Conservation (phyloP, 116 monocot species). For the Phalaenopsis hybrid region DNA sequence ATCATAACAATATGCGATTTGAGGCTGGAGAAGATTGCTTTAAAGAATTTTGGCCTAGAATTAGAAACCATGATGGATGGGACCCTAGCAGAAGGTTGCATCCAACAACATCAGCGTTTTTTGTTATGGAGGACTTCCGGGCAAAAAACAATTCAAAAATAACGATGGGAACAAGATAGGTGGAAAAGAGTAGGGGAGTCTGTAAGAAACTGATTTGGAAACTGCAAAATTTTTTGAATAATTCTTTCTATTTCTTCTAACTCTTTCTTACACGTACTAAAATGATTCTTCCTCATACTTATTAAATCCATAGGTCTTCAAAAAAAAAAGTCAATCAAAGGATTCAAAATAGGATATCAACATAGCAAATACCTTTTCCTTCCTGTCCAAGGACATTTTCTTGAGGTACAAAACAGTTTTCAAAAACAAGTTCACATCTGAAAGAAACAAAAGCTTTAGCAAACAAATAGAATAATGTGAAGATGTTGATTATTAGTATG, state of each 20-base stretch:
- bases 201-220: no score
- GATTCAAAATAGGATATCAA: neutral
- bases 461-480: neutral
- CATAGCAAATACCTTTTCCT: slow-evolving; percentile 64
- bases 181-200: no score
- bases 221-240: no score
- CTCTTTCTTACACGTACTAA: neutral
- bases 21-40: no score
- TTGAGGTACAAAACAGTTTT: slow-evolving; percentile 89
- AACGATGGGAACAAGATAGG: no score
- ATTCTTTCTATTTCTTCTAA: neutral
- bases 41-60: no score
- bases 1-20: no score
- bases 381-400: slow-evolving; percentile 88
- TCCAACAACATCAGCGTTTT: no score
- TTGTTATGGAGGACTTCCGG: no score
- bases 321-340: neutral
- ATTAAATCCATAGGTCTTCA: neutral
- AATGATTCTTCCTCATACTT: neutral
- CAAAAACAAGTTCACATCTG: slow-evolving; percentile 97
- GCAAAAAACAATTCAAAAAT: no score
- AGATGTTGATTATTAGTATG: neutral
- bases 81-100: no score
- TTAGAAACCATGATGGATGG: no score
- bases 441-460: slow-evolving; percentile 5